phyloP scores from a whole-genome alignment of 306 rosid species.

The Pterocarpus macrocarpus region DNA sequence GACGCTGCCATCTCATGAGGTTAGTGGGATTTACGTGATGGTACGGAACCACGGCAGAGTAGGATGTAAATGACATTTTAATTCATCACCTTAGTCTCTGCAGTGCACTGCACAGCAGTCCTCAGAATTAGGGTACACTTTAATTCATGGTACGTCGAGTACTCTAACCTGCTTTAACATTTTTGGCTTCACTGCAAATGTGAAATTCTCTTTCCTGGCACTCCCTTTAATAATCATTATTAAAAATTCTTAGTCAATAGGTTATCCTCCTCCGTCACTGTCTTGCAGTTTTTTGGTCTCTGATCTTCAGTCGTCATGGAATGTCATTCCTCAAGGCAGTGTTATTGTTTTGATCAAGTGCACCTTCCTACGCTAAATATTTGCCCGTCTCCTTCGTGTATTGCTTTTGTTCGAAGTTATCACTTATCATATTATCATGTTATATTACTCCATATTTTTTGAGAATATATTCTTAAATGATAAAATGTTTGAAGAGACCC shows the following conservation, averaged over 20 bases:
- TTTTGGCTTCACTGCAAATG: too few species aligned
- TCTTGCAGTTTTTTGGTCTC: not conserved
- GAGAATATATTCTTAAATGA: not conserved
- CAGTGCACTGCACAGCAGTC: not conserved
- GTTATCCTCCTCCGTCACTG: too few species aligned
- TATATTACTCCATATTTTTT: not conserved
- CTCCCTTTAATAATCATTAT: not conserved
- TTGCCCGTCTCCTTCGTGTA: not conserved
- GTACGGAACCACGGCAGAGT: slow-evolving; percentile 14
- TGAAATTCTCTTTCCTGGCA: not conserved
- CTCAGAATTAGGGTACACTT: not conserved
- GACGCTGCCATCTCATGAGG: too few species aligned
- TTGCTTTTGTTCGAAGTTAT: not conserved
- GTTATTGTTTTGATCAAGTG: not conserved
- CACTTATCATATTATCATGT: not conserved
- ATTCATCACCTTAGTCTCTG: too few species aligned
- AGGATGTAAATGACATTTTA: slow-evolving; percentile 16
- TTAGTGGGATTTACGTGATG: slow-evolving; percentile 11
- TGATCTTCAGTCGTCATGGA: not conserved
- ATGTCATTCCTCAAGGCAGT: not conserved
- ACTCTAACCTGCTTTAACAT: not conserved
- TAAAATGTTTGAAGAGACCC: slow-evolving; percentile 4
- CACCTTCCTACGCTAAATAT: not conserved
- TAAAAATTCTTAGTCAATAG: not conserved
- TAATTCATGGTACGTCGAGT: not conserved